Conservation (phyloP, 2,329 filamentous ascomycete species). For the Dothiorella sarmentorum region DNA sequence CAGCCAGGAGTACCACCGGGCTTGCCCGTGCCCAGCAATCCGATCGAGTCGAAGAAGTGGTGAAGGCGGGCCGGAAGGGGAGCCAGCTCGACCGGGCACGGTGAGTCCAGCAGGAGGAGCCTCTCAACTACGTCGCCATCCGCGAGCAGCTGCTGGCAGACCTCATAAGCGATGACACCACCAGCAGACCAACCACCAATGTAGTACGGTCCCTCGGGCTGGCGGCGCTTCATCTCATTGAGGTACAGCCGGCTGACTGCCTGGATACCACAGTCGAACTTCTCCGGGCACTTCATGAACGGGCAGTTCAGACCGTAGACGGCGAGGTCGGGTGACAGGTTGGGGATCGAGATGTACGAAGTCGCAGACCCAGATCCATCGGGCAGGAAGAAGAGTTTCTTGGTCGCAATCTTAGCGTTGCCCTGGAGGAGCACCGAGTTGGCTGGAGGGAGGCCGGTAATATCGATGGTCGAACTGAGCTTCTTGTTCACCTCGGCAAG, state of each 20-base stretch:
- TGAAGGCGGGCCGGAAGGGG: conserved; percentile 57
- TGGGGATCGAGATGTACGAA: conserved; percentile 62
- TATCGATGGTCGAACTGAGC: conserved; percentile 38
- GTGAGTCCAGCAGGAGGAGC: conserved; percentile 53
- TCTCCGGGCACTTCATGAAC: conserved; percentile 66
- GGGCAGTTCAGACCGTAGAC: conserved; percentile 63
- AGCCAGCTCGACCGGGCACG: conserved; percentile 50
- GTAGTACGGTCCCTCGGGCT: conserved; percentile 60
- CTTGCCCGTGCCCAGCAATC: conserved; percentile 63
- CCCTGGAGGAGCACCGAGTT: conserved; percentile 57
- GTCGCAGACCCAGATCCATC: conserved; percentile 60
- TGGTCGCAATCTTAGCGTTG: conserved; percentile 53
- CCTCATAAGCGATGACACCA: conserved; percentile 54
- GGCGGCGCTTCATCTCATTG: conserved; percentile 66
- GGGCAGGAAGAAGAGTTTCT: conserved; percentile 53
- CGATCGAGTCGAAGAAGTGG: conserved; percentile 69
- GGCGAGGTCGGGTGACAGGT: conserved; percentile 49
- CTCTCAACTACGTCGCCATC: conserved; percentile 48
- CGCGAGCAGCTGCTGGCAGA: conserved; percentile 47
- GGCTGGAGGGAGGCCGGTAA: conserved; percentile 46
- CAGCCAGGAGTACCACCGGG: conserved; percentile 63
- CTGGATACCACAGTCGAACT: conserved; percentile 63
- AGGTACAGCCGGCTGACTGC: conserved; percentile 64
- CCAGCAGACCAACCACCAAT: conserved; percentile 56
- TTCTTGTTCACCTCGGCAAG: conserved; percentile 50